Base-by-base conservation (phyloP, 129 eudicot species). In the Lonicera japonica region DNA sequence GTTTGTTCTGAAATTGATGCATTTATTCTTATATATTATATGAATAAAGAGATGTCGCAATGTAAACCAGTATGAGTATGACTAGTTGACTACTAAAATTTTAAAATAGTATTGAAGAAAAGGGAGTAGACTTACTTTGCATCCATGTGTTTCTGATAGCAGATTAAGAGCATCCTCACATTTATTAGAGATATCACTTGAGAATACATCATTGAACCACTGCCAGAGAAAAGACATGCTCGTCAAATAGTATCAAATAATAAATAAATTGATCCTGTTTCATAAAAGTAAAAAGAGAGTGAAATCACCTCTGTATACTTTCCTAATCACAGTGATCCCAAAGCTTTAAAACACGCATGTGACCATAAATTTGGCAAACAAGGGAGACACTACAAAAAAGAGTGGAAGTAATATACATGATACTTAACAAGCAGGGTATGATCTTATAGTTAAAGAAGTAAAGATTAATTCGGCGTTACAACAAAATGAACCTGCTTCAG, bases 161-260 rank as follows among this genome's bases (percentile, higher is more conserved):
- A 79, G 65, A 70, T 72, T 80, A 60, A 92, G 91, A 72, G 74
- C 72, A 53, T 85, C 81, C 69, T 82, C 89, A 68, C 99, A 92
- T 77, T 78, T 88, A 8, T 61, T 72, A 45, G 98, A 80, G 59
- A 91, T 82, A n/a, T 87, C 96, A 61, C 84, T 77, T 45, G 96
- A 84, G 66, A 78, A 78, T 8, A 87, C 98, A 78, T 92, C 98
- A 82, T 87, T 80, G 65, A 88, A 85, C 96, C 98, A 92, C 98
- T 91, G 86, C 78, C 71, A 48, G 40, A 54, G 38, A 64, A n/a
- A n/a, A n/a, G n/a, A n/a, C n/a, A 40, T 10, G 65, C 24, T 60
- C 54, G 60, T 18, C 17, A 56, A 48, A 65, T 63, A 39, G 48
- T 12, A 64, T 39, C 56, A 46, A 19, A 39, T 7, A 21, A n/a